Percentiles rank a stretch among this genome's conserved stretches.
These are phyloP conservation scores for Megacollybia marginata DNA, from an alignment of 768 basidiomycete genomes.

Conservation along the genomic window DNA sequence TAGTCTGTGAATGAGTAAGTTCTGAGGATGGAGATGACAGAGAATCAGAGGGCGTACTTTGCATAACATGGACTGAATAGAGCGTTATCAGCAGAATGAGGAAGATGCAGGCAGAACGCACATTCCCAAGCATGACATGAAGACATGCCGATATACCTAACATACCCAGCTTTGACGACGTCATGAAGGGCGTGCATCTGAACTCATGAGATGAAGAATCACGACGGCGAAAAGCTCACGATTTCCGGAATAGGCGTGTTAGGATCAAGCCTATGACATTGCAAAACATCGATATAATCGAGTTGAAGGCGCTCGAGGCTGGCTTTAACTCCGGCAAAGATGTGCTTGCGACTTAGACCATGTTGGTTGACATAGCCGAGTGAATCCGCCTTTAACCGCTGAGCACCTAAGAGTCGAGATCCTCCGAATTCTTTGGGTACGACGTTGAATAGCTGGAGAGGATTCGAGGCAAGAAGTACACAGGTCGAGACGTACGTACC, in stretches of 20 bases:
- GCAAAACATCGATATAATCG: constrained; percentile 49
- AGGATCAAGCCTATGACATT: constrained; percentile 25
- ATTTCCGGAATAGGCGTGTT: constrained; percentile 22
- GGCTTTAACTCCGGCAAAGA: constrained; percentile 39
- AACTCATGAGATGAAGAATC: not conserved
- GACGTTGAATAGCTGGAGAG: constrained; percentile 20
- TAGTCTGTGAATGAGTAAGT: constrained; percentile 32
- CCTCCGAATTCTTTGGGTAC: not conserved
- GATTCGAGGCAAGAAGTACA: not conserved
- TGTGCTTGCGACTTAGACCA: constrained; percentile 27
- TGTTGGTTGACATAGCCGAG: constrained; percentile 17
- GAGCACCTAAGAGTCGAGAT: not conserved
- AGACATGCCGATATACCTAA: constrained; percentile 34
- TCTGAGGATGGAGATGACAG: not conserved
- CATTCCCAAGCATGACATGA: constrained; percentile 23
- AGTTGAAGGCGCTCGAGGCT: constrained; percentile 41
- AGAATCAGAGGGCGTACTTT: constrained; percentile 26
- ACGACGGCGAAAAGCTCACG: constrained; percentile 24
- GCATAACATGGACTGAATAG: constrained; percentile 43
- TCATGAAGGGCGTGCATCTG: constrained; percentile 46
- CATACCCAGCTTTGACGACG: constrained; percentile 40
- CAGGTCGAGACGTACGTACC: not conserved
- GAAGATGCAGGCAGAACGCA: constrained; percentile 13
- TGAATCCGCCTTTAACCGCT: too few species aligned
- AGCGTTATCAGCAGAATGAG: not conserved